Percentiles rank a stretch among this genome's conserved stretches.
Evolutionary conservation across 345 rosid species (phyloP).

Genomic region (Hirschfeldia incana): DNA sequence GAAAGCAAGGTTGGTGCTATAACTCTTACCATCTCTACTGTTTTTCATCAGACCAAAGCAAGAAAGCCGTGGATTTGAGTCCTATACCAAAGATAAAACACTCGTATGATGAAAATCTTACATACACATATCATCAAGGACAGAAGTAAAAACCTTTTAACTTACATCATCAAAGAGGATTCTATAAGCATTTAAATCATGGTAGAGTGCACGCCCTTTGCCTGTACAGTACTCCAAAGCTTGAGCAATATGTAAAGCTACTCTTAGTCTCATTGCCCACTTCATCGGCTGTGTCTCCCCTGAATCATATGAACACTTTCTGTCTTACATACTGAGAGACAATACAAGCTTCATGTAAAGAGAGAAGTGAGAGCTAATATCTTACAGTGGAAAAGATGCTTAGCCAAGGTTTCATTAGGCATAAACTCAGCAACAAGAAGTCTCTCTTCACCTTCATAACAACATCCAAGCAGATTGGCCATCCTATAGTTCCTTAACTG

Average conservation of each 20-base stretch:
- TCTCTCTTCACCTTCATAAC: slow-evolving; percentile 87
- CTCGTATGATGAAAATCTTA: neutral
- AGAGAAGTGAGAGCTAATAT: neutral
- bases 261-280: slow-evolving; percentile 96
- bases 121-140: neutral
- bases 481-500: slow-evolving; percentile 68
- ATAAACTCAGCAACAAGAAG: slow-evolving; percentile 89
- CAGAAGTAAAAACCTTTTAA: neutral
- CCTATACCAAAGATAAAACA: slow-evolving; percentile 44
- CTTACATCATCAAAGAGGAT: slow-evolving; percentile 84
- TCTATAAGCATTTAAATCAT: slow-evolving; percentile 93
- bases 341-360: neutral
- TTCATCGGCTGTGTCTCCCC: slow-evolving; percentile 97
- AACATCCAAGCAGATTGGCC: slow-evolving; percentile 91
- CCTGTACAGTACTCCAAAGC: slow-evolving; percentile 86
- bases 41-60: slow-evolving; percentile 95
- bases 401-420: slow-evolving; percentile 92
- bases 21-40: slow-evolving; percentile 94
- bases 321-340: neutral
- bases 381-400: slow-evolving; percentile 94
- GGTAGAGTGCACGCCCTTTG: slow-evolving; percentile 91
- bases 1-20: slow-evolving; percentile 89
- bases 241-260: slow-evolving; percentile 87
- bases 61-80: slow-evolving; percentile 89
- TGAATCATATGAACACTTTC: slow-evolving; percentile 28